Evolutionary conservation across 1,139 yeast species (phyloP).

Genomic region (Suhomyces bokatorum): DNA sequence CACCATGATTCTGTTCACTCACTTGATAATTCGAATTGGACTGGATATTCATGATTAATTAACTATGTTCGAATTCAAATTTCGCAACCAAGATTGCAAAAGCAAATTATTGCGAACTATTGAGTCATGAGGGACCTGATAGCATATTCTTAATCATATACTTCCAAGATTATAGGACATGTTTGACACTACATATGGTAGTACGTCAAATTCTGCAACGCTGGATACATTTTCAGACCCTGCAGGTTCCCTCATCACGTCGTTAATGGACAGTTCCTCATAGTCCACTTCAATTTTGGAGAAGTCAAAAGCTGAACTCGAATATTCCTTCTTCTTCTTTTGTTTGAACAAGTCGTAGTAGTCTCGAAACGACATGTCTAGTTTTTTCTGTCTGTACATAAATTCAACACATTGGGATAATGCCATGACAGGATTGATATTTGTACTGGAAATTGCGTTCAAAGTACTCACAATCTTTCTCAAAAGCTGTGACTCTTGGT

Average conservation of each 20-base stretch:
- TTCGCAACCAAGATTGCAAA: not conserved
- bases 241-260: not conserved
- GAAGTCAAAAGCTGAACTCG: not conserved
- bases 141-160: not conserved
- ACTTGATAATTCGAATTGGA: not conserved
- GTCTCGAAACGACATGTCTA: not conserved
- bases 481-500: slow-evolving; percentile 14
- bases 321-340: not conserved
- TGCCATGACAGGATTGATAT: slow-evolving; percentile 13
- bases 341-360: not conserved
- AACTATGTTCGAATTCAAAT: not conserved
- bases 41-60: not conserved
- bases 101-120: not conserved
- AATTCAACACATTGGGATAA: slow-evolving; percentile 22
- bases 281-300: not conserved
- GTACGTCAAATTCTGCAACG: not conserved
- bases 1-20: not conserved
- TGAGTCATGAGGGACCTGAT: not conserved
- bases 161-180: slow-evolving; percentile 3
- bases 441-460: slow-evolving; percentile 17
- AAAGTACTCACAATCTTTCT: slow-evolving; percentile 14
- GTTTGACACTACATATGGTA: slow-evolving; percentile 16
- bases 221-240: slow-evolving; percentile 1
- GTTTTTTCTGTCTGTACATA: slow-evolving; percentile 12
- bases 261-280: not conserved